These are phyloP conservation scores for Hibiscus trionum DNA, from an alignment of 345 rosid species.

Conservation along the genomic window DNA sequence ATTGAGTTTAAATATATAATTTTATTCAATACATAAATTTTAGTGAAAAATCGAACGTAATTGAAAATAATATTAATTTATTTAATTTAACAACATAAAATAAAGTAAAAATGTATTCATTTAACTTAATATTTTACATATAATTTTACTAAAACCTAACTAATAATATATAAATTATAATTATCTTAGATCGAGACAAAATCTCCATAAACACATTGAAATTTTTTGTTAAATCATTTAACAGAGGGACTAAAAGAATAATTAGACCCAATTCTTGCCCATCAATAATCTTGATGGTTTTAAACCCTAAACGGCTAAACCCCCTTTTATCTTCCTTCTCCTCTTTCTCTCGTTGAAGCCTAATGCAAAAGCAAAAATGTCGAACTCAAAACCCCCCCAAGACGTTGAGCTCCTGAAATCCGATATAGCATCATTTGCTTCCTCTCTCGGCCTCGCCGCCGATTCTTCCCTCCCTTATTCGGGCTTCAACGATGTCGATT, in stretches of 20 bases:
- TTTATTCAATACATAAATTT: no score
- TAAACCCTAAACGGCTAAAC: not conserved
- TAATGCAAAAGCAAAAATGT: slow-evolving; percentile 20
- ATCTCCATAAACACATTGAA: no score
- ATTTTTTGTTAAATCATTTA: not conserved
- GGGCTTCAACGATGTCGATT: slow-evolving; percentile 69
- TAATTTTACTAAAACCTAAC: no score
- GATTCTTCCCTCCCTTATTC: slow-evolving; percentile 46
- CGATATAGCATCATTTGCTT: slow-evolving; percentile 72
- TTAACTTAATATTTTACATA: no score
- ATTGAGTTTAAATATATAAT: no score
- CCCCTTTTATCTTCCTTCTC: not conserved
- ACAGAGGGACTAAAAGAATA: not conserved
- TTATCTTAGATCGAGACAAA: no score
- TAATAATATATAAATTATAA: no score
- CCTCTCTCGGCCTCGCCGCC: slow-evolving; percentile 67
- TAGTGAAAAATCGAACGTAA: no score
- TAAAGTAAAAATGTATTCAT: no score
- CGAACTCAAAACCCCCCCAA: slow-evolving; percentile 19
- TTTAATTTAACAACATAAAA: no score
- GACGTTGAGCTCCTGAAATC: slow-evolving; percentile 40
- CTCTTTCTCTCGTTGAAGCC: not conserved
- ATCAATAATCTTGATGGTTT: no score
- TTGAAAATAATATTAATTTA: no score
- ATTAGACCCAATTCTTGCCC: not conserved